phyloP scores from a whole-genome alignment of 2,329 filamentous ascomycete species.

The Botrytis hyacinthi region DNA sequence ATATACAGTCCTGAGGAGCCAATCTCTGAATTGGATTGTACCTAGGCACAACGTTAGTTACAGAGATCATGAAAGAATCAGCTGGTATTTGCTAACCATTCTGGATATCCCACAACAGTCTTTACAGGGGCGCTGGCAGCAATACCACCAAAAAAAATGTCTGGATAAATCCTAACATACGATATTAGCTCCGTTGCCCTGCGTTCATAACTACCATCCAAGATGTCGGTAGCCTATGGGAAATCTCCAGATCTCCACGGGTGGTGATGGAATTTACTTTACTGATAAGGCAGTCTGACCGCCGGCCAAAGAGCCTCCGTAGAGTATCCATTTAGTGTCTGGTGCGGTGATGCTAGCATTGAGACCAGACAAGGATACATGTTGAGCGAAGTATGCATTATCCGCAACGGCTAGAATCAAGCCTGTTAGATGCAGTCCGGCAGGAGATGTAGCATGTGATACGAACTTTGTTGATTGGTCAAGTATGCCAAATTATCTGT shows the following conservation, averaged over 20 bases:
- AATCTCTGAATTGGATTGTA: slow-evolving; percentile 49
- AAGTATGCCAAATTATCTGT: slow-evolving; percentile 50
- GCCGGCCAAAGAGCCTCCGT: slow-evolving; percentile 45
- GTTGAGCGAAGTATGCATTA: slow-evolving; percentile 51
- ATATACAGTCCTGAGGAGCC: slow-evolving; percentile 49
- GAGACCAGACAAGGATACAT: slow-evolving; percentile 47
- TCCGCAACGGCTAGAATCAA: slow-evolving; percentile 45
- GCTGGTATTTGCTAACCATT: slow-evolving; percentile 42
- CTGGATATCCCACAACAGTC: slow-evolving; percentile 45
- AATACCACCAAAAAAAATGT: slow-evolving; percentile 49
- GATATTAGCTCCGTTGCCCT: slow-evolving; percentile 2
- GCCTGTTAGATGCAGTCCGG: background rate
- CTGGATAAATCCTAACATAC: slow-evolving; percentile 40
- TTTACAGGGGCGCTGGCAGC: slow-evolving; percentile 47
- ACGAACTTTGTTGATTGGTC: slow-evolving; percentile 48
- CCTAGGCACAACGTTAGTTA: slow-evolving; percentile 21
- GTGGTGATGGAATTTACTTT: slow-evolving; percentile 32
- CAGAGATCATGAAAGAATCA: background rate
- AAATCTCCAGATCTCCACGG: background rate
- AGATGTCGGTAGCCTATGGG: background rate
- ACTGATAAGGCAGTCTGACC: slow-evolving; percentile 46
- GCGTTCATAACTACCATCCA: background rate
- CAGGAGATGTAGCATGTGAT: background rate
- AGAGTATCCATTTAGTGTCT: slow-evolving; percentile 47
- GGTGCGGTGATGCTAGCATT: slow-evolving; percentile 44